Conservation (phyloP, 2,329 filamentous ascomycete species). For the Venturia nashicola region DNA sequence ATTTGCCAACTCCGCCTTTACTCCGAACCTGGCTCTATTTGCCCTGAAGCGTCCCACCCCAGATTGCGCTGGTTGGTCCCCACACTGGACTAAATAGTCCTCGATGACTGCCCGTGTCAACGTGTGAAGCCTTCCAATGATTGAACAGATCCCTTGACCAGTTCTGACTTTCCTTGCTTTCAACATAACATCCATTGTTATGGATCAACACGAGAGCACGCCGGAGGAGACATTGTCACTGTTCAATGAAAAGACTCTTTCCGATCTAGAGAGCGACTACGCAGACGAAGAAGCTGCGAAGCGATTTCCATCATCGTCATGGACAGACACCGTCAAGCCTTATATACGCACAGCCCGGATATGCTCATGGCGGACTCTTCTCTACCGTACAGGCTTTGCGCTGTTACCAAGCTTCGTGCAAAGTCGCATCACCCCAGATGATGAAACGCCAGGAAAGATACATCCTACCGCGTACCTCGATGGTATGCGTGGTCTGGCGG, state of each 20-base stretch:
- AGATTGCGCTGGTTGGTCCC: neutral
- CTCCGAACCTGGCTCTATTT: neutral
- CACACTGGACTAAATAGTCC: neutral
- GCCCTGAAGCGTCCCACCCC: neutral
- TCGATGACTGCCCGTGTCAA: neutral
- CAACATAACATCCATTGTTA: neutral
- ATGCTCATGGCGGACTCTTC: constrained; percentile 4
- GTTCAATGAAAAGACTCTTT: constrained; percentile 3
- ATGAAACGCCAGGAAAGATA: constrained; percentile 25
- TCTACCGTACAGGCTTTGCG: constrained; percentile 25
- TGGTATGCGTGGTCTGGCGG: constrained; percentile 44
- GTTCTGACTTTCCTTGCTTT: neutral
- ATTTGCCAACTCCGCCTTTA: neutral
- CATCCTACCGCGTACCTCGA: constrained; percentile 46
- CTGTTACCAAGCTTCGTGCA: constrained; percentile 44
- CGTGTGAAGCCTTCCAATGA: neutral
- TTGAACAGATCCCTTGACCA: neutral
- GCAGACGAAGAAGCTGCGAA: neutral
- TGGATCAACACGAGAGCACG: neutral
- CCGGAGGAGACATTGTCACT: neutral
- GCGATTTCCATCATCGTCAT: neutral
- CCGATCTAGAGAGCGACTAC: constrained; percentile 6
- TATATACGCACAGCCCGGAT: constrained; percentile 3
- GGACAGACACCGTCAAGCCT: neutral
- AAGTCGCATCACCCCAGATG: constrained; percentile 29